These are phyloP conservation scores for Phaeophleospora eucalypticola DNA, from an alignment of 2,329 filamentous ascomycete species.

Conservation along the genomic window DNA sequence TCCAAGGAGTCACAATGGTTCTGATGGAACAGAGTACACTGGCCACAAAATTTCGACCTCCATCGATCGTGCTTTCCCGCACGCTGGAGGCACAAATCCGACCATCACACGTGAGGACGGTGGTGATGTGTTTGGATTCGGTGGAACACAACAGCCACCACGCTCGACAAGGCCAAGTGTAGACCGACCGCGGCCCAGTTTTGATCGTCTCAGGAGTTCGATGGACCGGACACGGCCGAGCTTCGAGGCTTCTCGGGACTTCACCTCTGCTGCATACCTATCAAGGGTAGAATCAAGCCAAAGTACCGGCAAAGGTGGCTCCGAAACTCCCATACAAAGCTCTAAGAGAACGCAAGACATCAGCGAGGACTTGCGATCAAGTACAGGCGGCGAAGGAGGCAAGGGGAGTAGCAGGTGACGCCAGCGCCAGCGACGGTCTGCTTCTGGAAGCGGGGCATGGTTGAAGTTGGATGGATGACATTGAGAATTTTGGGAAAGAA, in stretches of 20 bases:
- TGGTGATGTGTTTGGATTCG: constrained; percentile 4
- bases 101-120: constrained; percentile 22
- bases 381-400: background rate
- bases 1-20: constrained; percentile 79
- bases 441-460: no score
- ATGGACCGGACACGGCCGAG: constrained; percentile 81
- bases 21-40: constrained; percentile 90
- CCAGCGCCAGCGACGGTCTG: constrained; percentile 4
- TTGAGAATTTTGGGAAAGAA: no score
- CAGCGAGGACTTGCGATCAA: constrained; percentile 10
- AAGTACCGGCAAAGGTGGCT: constrained; percentile 2
- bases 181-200: constrained; percentile 74
- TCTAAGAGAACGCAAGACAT: constrained; percentile 14
- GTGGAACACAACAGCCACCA: constrained; percentile 20
- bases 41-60: constrained; percentile 35
- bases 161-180: constrained; percentile 53
- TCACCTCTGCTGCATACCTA: constrained; percentile 83
- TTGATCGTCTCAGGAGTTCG: constrained; percentile 77
- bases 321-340: background rate
- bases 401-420: constrained; percentile 9
- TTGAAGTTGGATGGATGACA: background rate
- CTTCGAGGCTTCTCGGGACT: constrained; percentile 84
- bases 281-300: constrained; percentile 64
- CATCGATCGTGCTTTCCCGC: constrained; percentile 38
- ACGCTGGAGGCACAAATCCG: constrained; percentile 19